Percentiles rank a stretch among this genome's conserved stretches.
Evolutionary conservation across 2,329 filamentous ascomycete genomes (phyloP).

Genomic region (Aspergillus arachidicola): DNA sequence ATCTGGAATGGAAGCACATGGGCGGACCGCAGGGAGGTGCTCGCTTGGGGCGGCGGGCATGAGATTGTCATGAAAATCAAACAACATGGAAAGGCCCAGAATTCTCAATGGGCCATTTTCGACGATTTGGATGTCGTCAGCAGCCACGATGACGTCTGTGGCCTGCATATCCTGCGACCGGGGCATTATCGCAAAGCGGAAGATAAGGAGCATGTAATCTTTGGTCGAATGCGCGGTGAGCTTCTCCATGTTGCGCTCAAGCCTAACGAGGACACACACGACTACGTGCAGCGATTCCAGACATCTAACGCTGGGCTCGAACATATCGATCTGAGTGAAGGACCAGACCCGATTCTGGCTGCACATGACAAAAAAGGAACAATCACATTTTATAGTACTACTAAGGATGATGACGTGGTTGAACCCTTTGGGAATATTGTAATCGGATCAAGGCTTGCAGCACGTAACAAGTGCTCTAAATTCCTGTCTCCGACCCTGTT

Average conservation of each 20-base stretch:
- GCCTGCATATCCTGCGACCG: constrained; percentile 55
- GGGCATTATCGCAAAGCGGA: constrained; percentile 37
- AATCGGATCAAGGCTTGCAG: constrained; percentile 21
- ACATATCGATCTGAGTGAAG: constrained; percentile 50
- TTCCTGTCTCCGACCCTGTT: constrained; percentile 55
- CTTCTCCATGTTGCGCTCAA: constrained; percentile 46
- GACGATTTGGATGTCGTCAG: constrained; percentile 54
- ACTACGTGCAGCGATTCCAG: constrained; percentile 43
- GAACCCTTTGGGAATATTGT: constrained; percentile 39
- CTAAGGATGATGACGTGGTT: constrained; percentile 33
- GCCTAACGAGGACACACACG: constrained; percentile 29
- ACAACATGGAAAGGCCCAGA: constrained; percentile 39
- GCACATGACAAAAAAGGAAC: constrained; percentile 53
- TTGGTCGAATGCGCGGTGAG: constrained; percentile 60
- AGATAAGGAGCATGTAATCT: constrained; percentile 52
- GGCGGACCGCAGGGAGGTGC: constrained; percentile 55
- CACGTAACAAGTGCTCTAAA: constrained; percentile 52
- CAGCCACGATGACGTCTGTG: constrained; percentile 62
- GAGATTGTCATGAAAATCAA: constrained; percentile 56
- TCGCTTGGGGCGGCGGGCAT: constrained; percentile 64
- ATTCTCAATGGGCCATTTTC: constrained; percentile 55
- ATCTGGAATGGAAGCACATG: constrained; percentile 50
- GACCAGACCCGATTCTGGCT: constrained; percentile 50
- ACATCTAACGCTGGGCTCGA: constrained; percentile 50
- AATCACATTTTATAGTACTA: constrained; percentile 51